A percentile compares a stretch with the other conserved stretches of the same genome.
Evolutionary conservation across 768 basidiomycete genomes (phyloP).

Genomic region (Steccherinum ochraceum): DNA sequence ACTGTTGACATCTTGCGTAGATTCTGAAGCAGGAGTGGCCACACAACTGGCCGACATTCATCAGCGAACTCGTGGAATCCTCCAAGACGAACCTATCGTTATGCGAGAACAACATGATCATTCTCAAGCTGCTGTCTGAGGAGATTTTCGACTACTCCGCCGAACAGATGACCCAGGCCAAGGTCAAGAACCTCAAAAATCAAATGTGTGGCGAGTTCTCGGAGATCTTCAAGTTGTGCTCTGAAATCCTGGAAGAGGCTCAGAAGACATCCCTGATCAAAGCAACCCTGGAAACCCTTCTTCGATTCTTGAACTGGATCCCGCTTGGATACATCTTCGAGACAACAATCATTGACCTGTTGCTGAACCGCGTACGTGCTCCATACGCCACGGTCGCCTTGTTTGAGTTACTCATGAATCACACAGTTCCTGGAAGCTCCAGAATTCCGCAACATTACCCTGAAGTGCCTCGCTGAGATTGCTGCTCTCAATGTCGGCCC

Average conservation of each 20-base stretch:
- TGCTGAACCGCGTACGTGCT: slow-evolving; percentile 75
- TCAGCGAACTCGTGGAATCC: slow-evolving; percentile 93
- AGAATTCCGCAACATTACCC: slow-evolving; percentile 94
- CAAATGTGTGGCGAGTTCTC: slow-evolving; percentile 97
- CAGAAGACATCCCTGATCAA: slow-evolving; percentile 92
- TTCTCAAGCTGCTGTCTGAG: slow-evolving; percentile 93
- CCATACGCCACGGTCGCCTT: slow-evolving; percentile 7
- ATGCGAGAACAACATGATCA: slow-evolving; percentile 99
- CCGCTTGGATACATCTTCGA: slow-evolving; percentile 98
- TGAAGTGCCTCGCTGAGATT: slow-evolving; percentile 96
- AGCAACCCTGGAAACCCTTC: slow-evolving; percentile 88
- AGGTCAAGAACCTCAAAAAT: slow-evolving; percentile 95
- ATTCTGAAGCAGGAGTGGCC: slow-evolving; percentile 99
- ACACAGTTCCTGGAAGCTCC: slow-evolving; percentile 94
- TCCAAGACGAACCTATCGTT: slow-evolving; percentile 94
- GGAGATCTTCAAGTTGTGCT: slow-evolving; percentile 96
- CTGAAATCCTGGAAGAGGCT: slow-evolving; percentile 95
- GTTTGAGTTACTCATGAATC: slow-evolving; percentile 11
- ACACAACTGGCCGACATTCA: slow-evolving; percentile 97
- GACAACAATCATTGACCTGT: slow-evolving; percentile 91
- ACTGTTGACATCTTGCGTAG: no score
- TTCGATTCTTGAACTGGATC: slow-evolving; percentile 98
- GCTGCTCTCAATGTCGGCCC: slow-evolving; percentile 90
- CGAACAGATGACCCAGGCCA: slow-evolving; percentile 97
- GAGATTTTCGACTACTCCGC: slow-evolving; percentile 99